Conservation (phyloP, 768 basidiomycete genomes). For the Termitomyces sp. region DNA sequence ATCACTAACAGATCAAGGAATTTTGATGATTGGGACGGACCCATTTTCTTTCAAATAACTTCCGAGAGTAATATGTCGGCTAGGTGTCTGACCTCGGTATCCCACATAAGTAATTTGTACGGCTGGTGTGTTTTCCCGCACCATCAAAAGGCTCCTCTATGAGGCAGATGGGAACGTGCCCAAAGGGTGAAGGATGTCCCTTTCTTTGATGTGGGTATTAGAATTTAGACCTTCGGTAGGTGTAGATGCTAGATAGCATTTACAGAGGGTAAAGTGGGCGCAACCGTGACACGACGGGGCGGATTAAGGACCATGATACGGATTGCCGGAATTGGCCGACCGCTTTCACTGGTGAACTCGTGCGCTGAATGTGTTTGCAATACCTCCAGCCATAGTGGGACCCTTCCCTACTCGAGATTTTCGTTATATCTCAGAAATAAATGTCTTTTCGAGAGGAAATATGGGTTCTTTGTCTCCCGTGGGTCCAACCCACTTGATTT, state of each 20-base stretch:
- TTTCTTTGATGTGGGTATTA: neutral
- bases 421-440: neutral
- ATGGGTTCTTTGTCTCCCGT: neutral
- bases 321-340: neutral
- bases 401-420: neutral
- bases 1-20: conserved; percentile 7
- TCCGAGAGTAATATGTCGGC: neutral
- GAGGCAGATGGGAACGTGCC: neutral
- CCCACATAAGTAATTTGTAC: conserved; percentile 6
- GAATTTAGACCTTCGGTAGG: neutral
- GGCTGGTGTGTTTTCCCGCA: neutral
- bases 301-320: neutral
- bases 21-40: conserved; percentile 20
- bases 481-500: neutral
- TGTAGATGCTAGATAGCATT: neutral
- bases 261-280: neutral
- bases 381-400: neutral
- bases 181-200: neutral
- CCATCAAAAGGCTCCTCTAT: neutral
- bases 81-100: conserved; percentile 6
- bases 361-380: neutral
- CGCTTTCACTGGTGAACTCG: neutral
- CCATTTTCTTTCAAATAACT: conserved; percentile 15
- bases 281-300: neutral
- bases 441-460: too few species aligned